Conservation (phyloP, 1,284 basidiomycete species). For the Rhodotorula sp. region DNA sequence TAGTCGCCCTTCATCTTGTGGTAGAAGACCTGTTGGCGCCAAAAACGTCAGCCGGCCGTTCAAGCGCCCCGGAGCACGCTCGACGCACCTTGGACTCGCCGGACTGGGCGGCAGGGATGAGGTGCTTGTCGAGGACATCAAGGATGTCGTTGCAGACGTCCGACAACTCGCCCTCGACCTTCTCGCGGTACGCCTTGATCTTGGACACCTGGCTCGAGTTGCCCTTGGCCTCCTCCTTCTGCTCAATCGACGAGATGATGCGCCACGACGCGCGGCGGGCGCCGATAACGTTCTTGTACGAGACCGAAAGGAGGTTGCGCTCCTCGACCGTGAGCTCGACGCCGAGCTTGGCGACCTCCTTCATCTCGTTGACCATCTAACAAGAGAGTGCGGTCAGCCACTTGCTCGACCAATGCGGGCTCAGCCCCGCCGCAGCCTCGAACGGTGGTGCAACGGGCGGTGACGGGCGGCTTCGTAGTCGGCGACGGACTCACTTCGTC, state of each 20-base stretch:
- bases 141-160: conserved; percentile 99
- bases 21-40: conserved; percentile 75
- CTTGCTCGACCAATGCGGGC: too few species aligned
- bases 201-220: conserved; percentile 96
- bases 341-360: conserved; percentile 44
- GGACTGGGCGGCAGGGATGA: conserved; percentile 95
- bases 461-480: not conserved
- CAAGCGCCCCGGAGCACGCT: not conserved
- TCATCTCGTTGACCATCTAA: conserved; percentile 41
- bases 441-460: too few species aligned
- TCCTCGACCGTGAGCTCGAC: conserved; percentile 95
- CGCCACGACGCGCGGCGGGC: conserved; percentile 98
- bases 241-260: conserved; percentile 98
- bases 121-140: conserved; percentile 96
- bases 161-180: conserved; percentile 96
- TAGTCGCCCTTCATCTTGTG: conserved; percentile 99
- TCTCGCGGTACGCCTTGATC: conserved; percentile 99
- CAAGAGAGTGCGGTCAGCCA: not conserved
- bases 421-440: too few species aligned
- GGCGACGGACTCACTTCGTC: conserved; percentile 18
- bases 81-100: conserved; percentile 79
- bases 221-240: conserved; percentile 99
- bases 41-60: not conserved
- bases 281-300: conserved; percentile 98
- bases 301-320: conserved; percentile 96